These are phyloP conservation scores for Blastocystis sp. DNA, from an alignment of 352 stramenopile species.

Conservation along the genomic window DNA sequence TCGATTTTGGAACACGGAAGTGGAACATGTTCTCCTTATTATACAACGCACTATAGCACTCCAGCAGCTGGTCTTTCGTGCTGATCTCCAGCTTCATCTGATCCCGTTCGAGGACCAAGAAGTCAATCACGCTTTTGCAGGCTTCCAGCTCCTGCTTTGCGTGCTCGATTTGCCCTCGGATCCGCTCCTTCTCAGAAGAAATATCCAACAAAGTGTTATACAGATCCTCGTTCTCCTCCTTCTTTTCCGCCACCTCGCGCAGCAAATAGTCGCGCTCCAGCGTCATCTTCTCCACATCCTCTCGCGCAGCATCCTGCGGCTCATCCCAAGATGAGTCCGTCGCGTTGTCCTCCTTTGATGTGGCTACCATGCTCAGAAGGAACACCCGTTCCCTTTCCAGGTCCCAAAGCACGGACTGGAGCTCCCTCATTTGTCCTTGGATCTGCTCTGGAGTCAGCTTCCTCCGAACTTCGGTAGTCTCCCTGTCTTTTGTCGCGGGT, in stretches of 20 bases:
- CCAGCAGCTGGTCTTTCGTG: background rate
- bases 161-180: background rate
- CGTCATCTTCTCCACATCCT: background rate
- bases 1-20: background rate
- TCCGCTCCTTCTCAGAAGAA: background rate
- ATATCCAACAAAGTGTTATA: constrained; percentile 1
- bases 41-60: background rate
- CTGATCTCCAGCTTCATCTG: background rate
- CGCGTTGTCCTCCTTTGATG: background rate
- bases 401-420: background rate
- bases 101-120: background rate
- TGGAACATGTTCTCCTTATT: constrained; percentile 16
- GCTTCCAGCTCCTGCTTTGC: background rate
- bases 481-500: too few species aligned
- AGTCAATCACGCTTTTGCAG: constrained; percentile 16
- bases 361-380: background rate
- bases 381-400: background rate
- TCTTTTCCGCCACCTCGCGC: background rate
- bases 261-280: background rate
- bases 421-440: background rate
- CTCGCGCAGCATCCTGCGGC: background rate
- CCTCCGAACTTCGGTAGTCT: too few species aligned
- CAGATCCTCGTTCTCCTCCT: constrained; percentile 32
- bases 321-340: background rate
- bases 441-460: background rate